A percentile compares a stretch with the other conserved stretches of the same genome.
Evolutionary conservation across 106 monocot species (phyloP).

Genomic region (Dendrobium nobile): DNA sequence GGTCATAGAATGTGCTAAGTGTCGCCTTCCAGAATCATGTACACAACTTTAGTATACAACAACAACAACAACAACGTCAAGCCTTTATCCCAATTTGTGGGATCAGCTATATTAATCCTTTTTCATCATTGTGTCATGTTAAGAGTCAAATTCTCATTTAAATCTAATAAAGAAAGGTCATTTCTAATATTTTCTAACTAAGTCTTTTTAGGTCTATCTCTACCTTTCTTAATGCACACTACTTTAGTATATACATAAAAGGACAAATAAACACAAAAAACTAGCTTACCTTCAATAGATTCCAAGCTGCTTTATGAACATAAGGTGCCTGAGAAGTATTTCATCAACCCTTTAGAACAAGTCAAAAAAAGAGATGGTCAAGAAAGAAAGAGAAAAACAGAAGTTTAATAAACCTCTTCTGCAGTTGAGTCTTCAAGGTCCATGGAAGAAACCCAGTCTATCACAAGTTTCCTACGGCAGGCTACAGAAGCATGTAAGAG

Average conservation of each 20-base stretch:
- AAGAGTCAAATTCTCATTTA: no score
- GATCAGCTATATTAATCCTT: no score
- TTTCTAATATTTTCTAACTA: no score
- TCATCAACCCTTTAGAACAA: background rate
- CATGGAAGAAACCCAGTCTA: constrained; percentile 85
- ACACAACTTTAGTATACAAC: no score
- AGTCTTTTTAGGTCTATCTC: no score
- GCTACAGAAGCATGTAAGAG: constrained; percentile 86
- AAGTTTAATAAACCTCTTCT: constrained; percentile 16
- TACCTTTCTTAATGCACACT: background rate
- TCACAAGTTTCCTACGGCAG: constrained; percentile 59
- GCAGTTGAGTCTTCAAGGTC: constrained; percentile 75
- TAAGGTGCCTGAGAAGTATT: constrained; percentile 53
- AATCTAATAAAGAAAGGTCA: no score
- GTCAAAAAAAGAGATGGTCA: background rate
- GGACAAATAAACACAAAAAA: constrained; percentile 5
- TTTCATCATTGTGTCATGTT: no score
- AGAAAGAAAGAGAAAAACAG: background rate
- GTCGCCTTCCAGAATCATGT: no score
- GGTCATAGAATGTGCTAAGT: no score
- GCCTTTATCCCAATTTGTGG: no score
- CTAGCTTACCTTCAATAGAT: constrained; percentile 49
- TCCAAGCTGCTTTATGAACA: constrained; percentile 77
- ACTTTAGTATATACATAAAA: no score
- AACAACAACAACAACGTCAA: background rate